Conservation (phyloP, 805 yeast species). For the Crinitomyces ghanaensis region DNA sequence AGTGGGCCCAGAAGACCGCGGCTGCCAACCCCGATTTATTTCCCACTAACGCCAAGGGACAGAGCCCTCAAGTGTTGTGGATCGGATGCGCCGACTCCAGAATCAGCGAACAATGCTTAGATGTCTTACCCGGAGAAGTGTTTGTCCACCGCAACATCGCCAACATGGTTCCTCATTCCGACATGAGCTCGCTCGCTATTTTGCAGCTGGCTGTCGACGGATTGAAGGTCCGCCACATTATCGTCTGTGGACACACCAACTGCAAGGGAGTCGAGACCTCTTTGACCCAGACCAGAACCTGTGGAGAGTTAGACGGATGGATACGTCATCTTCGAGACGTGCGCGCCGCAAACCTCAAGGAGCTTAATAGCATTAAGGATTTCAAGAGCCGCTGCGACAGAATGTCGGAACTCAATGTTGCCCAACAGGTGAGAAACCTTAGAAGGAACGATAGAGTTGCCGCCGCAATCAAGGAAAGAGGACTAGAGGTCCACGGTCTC, state of each 20-base stretch:
- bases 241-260: constrained; percentile 89
- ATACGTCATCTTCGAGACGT: constrained; percentile 53
- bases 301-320: constrained; percentile 66
- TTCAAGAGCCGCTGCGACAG: constrained; percentile 44
- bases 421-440: constrained; percentile 58
- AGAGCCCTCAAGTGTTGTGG: constrained; percentile 88
- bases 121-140: constrained; percentile 81
- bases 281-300: constrained; percentile 49
- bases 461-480: constrained; percentile 48
- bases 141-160: constrained; percentile 86
- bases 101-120: constrained; percentile 66
- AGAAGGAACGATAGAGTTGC: constrained; percentile 52
- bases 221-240: constrained; percentile 64
- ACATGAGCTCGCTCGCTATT: constrained; percentile 63
- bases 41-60: constrained; percentile 64
- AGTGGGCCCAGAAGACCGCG: constrained; percentile 37
- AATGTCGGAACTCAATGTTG: constrained; percentile 66
- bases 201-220: constrained; percentile 82
- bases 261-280: constrained; percentile 91
- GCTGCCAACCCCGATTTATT: constrained; percentile 46
- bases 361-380: constrained; percentile 39
- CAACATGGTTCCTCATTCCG: constrained; percentile 56
- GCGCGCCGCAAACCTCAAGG: constrained; percentile 45
- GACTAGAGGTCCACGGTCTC: constrained; percentile 70
- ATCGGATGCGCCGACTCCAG: constrained; percentile 92